Evolutionary conservation across 78 protist species (phyloP).

Genomic region (Dictyostelium capitatum): DNA sequence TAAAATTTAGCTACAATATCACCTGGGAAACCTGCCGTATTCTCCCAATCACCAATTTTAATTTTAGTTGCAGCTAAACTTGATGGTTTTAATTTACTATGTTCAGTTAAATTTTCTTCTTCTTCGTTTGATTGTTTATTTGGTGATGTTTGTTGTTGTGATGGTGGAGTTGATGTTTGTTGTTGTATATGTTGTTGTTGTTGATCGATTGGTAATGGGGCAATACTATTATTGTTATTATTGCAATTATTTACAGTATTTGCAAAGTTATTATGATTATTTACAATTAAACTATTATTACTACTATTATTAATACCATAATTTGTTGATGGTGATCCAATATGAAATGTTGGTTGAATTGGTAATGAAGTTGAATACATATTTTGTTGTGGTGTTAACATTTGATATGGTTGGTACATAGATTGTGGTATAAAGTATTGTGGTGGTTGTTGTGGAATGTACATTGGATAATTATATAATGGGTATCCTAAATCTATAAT

Average conservation of each 20-base stretch:
- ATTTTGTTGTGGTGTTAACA: background rate
- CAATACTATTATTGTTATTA: background rate
- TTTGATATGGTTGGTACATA: background rate
- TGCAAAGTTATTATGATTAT: background rate
- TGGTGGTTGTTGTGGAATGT: background rate
- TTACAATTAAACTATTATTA: background rate
- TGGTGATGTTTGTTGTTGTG: background rate
- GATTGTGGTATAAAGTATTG: background rate
- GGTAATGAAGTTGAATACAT: background rate
- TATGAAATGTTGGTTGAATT: background rate
- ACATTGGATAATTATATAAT: background rate
- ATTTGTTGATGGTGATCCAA: background rate
- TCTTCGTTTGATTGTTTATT: background rate
- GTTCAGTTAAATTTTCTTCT: background rate
- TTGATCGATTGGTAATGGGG: background rate
- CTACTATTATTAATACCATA: too few species aligned
- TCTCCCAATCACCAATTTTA: constrained; percentile 44
- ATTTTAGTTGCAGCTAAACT: constrained; percentile 41
- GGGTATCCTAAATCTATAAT: background rate
- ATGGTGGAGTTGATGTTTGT: background rate
- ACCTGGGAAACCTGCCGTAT: constrained; percentile 4
- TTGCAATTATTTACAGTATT: background rate
- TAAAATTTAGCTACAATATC: constrained; percentile 46
- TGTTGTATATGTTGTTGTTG: background rate
- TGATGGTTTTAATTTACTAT: constrained; percentile 55